Evolutionary conservation across 225 moss, liverwort and hornwort genomes (phyloP), one percentile per base, ranked within the genome.

Genomic region (Marchantia polymorpha): DNA sequence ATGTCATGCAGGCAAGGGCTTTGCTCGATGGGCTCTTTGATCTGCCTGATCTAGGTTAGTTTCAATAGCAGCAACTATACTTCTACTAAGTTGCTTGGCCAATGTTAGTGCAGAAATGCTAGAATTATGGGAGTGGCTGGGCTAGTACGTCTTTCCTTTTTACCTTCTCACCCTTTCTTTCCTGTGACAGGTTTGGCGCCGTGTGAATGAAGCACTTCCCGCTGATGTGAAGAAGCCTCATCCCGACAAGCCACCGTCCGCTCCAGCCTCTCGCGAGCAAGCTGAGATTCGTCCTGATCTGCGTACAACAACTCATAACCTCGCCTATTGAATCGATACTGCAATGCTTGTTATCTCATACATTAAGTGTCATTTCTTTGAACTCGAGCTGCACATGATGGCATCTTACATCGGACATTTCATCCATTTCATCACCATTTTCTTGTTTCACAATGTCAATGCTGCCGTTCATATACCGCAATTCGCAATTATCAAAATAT

Each of bases 1-100:
- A 93, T 99, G 91, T 92, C 86, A 91, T 91, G 92, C 96, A 96
- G 96, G 96, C 96, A 96, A 96, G 96, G 94, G 94, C 94, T 94
- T 91, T 94, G 94, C 89, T 94, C 90, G 90, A 92, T 91, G 87
- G 92, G 94, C 94, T 91, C 89, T 91, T 90, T 88, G 89, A 91
- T 89, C 96, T 96, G 87, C 92, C 91, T 94, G 87, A 92, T 84
- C 82, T 96, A 96, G 96, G 96, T 96, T 96, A 96, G 96, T 96
- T 91, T 94, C 91, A 90, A 89, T 91, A 89, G 90, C 90, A 92
- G 94, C 92, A 85, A 84, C 83, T 59, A 25, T 77, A 30, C 39
- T 79, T 81, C 69, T 71, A 52, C 52, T 60, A 29, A 26, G 78
- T 76, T 81, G 69, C 30, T 9, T 75, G 58, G 23, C 63, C 70